Conservation (phyloP, 768 basidiomycete species). For the Boletus pseudo-olivaceus region DNA sequence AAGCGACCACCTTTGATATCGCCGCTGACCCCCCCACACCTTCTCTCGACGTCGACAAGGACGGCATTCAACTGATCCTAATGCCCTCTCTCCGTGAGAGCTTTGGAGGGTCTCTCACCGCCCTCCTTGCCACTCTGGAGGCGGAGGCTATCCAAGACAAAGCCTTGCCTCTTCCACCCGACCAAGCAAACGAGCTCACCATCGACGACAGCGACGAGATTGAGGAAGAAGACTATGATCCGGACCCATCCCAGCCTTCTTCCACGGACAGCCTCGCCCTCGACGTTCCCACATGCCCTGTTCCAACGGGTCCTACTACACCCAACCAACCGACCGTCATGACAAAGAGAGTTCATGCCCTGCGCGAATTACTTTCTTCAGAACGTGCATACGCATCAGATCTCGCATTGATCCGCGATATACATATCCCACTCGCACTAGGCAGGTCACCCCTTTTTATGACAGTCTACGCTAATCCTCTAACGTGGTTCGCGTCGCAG, state of each 20-base stretch:
- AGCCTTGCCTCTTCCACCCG: constrained; percentile 29
- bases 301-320: constrained; percentile 9
- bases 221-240: constrained; percentile 30
- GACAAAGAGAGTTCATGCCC: constrained; percentile 73
- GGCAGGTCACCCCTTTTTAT: constrained; percentile 42
- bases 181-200: constrained; percentile 21
- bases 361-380: constrained; percentile 73
- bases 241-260: constrained; percentile 21
- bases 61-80: constrained; percentile 14
- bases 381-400: constrained; percentile 84
- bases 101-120: constrained; percentile 32
- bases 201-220: constrained; percentile 21
- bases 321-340: constrained; percentile 36
- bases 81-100: constrained; percentile 31
- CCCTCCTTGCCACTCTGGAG: constrained; percentile 29
- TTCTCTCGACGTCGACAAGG: constrained; percentile 8
- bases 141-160: constrained; percentile 31
- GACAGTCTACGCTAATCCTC: constrained; percentile 2
- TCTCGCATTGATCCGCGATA: constrained; percentile 69
- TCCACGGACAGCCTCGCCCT: constrained; percentile 28
- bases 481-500: constrained; percentile 23
- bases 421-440: constrained; percentile 75
- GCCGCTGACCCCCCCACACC: neutral
- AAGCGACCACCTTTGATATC: constrained; percentile 1
- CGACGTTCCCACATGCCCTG: constrained; percentile 7